phyloP scores from a whole-genome alignment of 768 basidiomycete genomes.

The Tubosaeta sp. region DNA sequence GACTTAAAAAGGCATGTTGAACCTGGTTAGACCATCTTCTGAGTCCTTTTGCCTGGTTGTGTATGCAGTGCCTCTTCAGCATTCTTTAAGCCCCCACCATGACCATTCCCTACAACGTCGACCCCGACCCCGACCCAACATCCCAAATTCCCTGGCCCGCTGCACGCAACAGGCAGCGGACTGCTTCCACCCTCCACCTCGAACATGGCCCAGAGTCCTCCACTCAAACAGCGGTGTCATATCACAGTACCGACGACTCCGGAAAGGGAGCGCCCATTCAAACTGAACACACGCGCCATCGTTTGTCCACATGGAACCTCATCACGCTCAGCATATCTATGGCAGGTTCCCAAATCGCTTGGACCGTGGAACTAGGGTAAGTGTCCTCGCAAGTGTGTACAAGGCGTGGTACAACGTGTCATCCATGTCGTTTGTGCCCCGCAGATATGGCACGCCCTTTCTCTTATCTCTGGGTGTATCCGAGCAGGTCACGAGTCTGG shows the following conservation, averaged over 20 bases:
- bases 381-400: slow-evolving; percentile 23
- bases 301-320: slow-evolving; percentile 58
- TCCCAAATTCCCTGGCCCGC: slow-evolving; percentile 78
- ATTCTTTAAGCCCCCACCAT: slow-evolving; percentile 30
- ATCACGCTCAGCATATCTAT: slow-evolving; percentile 85
- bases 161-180: slow-evolving; percentile 32
- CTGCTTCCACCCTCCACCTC: slow-evolving; percentile 19
- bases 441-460: slow-evolving; percentile 94
- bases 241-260: slow-evolving; percentile 31
- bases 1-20: slow-evolving; percentile 10
- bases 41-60: background rate
- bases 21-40: background rate
- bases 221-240: slow-evolving; percentile 20
- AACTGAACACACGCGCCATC: slow-evolving; percentile 25
- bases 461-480: slow-evolving; percentile 75
- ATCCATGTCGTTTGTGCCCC: slow-evolving; percentile 4
- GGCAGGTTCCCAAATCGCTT: slow-evolving; percentile 92
- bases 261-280: slow-evolving; percentile 18
- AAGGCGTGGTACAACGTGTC: background rate
- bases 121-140: slow-evolving; percentile 70
- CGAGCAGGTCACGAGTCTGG: slow-evolving; percentile 87
- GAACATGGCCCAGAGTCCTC: slow-evolving; percentile 18
- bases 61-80: background rate
- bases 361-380: slow-evolving; percentile 94
- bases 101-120: slow-evolving; percentile 51